A percentile compares a stretch with the other conserved stretches of the same genome.
These are phyloP conservation scores for Globisporangium acanthophoron DNA, from an alignment of 352 stramenopile species.

Conservation along the genomic window DNA sequence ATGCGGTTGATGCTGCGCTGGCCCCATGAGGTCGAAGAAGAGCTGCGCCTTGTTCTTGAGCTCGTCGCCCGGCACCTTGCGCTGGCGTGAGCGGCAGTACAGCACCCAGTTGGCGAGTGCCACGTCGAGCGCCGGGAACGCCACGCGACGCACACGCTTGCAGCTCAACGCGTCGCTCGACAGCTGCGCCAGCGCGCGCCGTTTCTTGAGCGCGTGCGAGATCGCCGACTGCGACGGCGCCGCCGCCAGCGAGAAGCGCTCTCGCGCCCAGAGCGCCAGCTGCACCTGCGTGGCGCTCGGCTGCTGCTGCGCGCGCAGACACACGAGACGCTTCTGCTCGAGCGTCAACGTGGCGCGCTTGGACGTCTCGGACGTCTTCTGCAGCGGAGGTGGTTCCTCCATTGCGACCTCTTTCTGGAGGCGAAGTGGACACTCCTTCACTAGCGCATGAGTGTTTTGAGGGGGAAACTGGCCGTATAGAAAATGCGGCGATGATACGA, in stretches of 20 bases:
- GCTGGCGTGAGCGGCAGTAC: constrained; percentile 53
- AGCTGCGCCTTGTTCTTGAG: constrained; percentile 67
- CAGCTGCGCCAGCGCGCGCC: constrained; percentile 67
- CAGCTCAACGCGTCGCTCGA: constrained; percentile 64
- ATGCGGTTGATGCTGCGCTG: constrained; percentile 6
- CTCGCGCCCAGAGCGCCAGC: constrained; percentile 66
- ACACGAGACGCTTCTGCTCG: constrained; percentile 79
- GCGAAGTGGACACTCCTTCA: too few species aligned
- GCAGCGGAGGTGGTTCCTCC: too few species aligned
- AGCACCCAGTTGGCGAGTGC: constrained; percentile 81
- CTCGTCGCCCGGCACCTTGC: constrained; percentile 62
- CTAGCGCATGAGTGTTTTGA: too few species aligned
- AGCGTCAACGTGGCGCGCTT: constrained; percentile 60
- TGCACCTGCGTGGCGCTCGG: constrained; percentile 69
- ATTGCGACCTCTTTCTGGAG: too few species aligned
- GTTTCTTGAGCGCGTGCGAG: constrained; percentile 77
- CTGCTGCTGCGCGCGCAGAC: constrained; percentile 63
- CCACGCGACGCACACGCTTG: constrained; percentile 74
- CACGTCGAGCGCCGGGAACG: constrained; percentile 69
- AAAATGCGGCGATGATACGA: too few species aligned
- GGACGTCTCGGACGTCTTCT: too few species aligned
- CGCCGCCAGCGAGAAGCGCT: constrained; percentile 53
- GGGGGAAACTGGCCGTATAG: too few species aligned
- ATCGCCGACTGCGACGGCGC: constrained; percentile 77
- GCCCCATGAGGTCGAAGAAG: constrained; percentile 56